Base-by-base conservation (phyloP, 257 asterid genomes). In the Scutellaria galericulata region DNA sequence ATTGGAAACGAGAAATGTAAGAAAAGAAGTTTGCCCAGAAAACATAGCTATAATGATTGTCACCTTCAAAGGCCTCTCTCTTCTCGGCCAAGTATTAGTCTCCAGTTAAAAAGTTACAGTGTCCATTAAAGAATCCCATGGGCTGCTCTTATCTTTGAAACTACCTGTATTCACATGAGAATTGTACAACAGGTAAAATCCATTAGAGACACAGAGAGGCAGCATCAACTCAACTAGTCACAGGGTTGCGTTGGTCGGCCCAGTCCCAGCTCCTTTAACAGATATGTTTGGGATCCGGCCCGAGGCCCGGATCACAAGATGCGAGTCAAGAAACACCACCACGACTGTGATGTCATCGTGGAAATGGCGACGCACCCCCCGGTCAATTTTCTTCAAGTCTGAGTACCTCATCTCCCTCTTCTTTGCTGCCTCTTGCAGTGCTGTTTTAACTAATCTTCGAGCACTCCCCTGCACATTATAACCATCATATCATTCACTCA, bases 391-490 rank as follows among this genome's bases (percentile, higher is more conserved):
- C 84, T 85, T 87, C 84, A 87, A 51, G 83, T 85, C 93, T 0
- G 90, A 85, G 72, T 87, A 85, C 40, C 93, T 74, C 93, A 87
- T 87, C 71, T 87, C 93, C 55, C 93, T 78, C 86, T 87, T 87
- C 86, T 85, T 87, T 8, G 93, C 93, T 0, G 93, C 93, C 73
- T 87, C 90, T 47, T 85, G 90, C 15, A 87, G 52, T 11, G 93
- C 93, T 11, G 83, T 55, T 83, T 87, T 87, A 10, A 87, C 93
- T 58, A 87, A 79, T 73, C 89, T 87, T 67, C 76, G 72, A 12
- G 93, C 93, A 53, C 83, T 85, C 59, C 93, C 93, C 93, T 87
- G 88, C 81, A 78, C 24, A 27, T 46, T 71, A 15, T 15, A 45
- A 27, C 14, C 11, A 46, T 42, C 31, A 18, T 2, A 20, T 39